Percentiles rank a stretch among this genome's conserved stretches.
Evolutionary conservation across 768 basidiomycete genomes (phyloP).

Genomic region (Rhodotorula paludigena): DNA sequence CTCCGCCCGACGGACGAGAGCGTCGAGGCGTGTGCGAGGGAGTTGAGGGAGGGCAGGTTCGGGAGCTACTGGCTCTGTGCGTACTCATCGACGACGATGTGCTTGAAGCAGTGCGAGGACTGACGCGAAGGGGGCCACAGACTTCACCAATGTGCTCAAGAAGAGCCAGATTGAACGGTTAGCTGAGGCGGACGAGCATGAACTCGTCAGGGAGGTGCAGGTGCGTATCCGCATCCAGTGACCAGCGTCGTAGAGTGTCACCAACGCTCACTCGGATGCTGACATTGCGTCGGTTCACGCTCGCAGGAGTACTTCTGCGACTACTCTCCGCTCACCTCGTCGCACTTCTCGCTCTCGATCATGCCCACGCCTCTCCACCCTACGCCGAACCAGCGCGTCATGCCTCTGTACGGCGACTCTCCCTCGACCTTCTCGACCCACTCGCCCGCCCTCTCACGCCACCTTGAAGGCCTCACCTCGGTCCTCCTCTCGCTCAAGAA

Average conservation of each 20-base stretch:
- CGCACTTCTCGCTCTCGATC: conserved; percentile 80
- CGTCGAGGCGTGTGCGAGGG: conserved; percentile 72
- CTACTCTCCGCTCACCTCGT: conserved; percentile 79
- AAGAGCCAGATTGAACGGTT: conserved; percentile 87
- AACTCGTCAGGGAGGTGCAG: conserved; percentile 95
- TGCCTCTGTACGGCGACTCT: conserved; percentile 64
- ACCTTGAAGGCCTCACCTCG: conserved; percentile 73
- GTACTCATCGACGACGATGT: conserved; percentile 53
- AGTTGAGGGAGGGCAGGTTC: conserved; percentile 84
- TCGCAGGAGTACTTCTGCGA: conserved; percentile 90
- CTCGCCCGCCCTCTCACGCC: conserved; percentile 55
- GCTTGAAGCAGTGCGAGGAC: background rate
- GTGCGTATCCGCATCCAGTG: too few relatives aligned
- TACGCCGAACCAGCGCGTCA: conserved; percentile 8
- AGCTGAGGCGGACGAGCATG: conserved; percentile 90
- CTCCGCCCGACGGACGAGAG: conserved; percentile 76
- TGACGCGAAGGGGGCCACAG: conserved; percentile 49
- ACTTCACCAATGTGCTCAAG: conserved; percentile 89
- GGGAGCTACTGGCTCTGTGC: conserved; percentile 99
- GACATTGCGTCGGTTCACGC: background rate
- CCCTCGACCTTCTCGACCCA: conserved; percentile 63
- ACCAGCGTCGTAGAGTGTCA: too few relatives aligned
- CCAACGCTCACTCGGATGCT: background rate
- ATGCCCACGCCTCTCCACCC: conserved; percentile 58
- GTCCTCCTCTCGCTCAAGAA: conserved; percentile 92